Conservation (phyloP, 1,139 yeast genomes). For the Chernovozyma aurita region DNA sequence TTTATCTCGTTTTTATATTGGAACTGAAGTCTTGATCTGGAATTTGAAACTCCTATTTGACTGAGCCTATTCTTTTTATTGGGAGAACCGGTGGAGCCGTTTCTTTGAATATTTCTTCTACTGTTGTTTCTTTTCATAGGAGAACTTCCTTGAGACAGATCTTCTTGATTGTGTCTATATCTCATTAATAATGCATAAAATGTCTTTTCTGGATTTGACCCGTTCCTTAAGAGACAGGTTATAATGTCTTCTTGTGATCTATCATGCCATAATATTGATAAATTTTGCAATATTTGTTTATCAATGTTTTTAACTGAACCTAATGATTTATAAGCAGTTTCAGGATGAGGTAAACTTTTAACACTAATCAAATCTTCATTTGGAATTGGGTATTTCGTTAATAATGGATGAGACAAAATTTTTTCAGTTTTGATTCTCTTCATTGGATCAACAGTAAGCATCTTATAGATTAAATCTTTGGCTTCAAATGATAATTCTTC, state of each 20-base stretch:
- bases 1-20: constrained; percentile 30
- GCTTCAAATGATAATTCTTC: constrained; percentile 61
- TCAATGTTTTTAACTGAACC: constrained; percentile 52
- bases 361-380: constrained; percentile 48
- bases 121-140: constrained; percentile 13
- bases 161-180: constrained; percentile 48
- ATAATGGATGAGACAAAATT: constrained; percentile 72
- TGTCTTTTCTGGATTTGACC: constrained; percentile 69
- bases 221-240: constrained; percentile 48
- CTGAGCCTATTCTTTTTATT: constrained; percentile 44
- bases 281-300: constrained; percentile 59
- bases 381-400: constrained; percentile 56
- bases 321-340: constrained; percentile 49
- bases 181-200: constrained; percentile 63
- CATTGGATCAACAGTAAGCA: constrained; percentile 77
- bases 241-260: constrained; percentile 55
- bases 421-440: constrained; percentile 71
- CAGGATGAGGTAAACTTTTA: constrained; percentile 59
- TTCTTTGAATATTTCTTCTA: constrained; percentile 17
- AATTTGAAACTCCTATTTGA: constrained; percentile 49
- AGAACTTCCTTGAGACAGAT: constrained; percentile 17
- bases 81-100: constrained; percentile 28
- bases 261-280: constrained; percentile 74
- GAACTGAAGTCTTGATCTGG: constrained; percentile 56
- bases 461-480: constrained; percentile 60